Evolutionary conservation across 108 stramenopile species (phyloP), one percentile per base, ranked within the genome.

Genomic region (Cafeteria roenbergensis): DNA sequence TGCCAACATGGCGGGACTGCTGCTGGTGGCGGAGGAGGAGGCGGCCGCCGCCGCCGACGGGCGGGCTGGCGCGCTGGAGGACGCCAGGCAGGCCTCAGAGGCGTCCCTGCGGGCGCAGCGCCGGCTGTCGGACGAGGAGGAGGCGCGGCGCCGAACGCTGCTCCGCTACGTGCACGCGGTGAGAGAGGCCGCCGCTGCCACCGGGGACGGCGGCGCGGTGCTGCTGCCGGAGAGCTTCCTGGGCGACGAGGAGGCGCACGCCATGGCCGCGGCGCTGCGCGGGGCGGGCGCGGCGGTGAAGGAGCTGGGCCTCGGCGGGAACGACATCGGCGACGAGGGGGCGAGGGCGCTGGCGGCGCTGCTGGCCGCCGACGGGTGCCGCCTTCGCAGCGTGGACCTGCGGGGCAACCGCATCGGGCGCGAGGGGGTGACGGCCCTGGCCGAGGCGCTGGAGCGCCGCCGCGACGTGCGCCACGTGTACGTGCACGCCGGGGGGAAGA

Each of bases 401-500:
- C 72, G 86, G 22, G 82, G 82, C 42, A 89, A 88, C 69, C 58
- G 58, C 9, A 62, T 89, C 35, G 62, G 75, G 31, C 57, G 67
- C 24, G 55, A 69, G 52, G 88, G 86, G n/a, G 68, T 88, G 34
- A 78, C 81, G 64, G 67, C 71, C 22, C 73, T 87, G 34, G 88
- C 85, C 42, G 88, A 88, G 48, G 84, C 87, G 31, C 70, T 89
- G 54, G 84, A 84, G 37, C 71, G 86, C 37, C 74, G 77, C 42
- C 73, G 75, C 59, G 64, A 82, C 33, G 79, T 87, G 12, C 68
- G 80, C 12, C 86, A 90, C 69, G 88, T 90, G 30, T 81, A 87
- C 65, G 88, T 88, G 4, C 88, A 90, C 64, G 84, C 85, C 0
- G 86, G 86, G 28, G 87, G 88, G 14, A 87, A 86, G 71, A 84